Conservation (phyloP, 2,329 filamentous ascomycete genomes). For the Chrysosporium queenslandicum region DNA sequence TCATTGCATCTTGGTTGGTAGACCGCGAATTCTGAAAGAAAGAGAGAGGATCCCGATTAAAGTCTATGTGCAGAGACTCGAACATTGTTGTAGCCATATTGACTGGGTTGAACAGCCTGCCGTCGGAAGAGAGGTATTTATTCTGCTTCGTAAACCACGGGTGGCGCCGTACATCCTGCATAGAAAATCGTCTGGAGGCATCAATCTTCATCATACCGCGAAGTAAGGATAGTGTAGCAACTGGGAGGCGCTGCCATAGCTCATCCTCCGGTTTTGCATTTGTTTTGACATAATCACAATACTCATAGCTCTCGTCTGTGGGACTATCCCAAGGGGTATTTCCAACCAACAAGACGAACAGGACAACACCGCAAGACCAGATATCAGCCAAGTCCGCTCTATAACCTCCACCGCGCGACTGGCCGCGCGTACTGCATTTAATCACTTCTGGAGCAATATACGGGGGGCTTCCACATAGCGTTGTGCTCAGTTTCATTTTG, state of each 20-base stretch:
- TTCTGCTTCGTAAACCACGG: constrained; percentile 90
- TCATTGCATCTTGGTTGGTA: constrained; percentile 51
- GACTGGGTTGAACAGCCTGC: constrained; percentile 66
- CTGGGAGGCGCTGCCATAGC: constrained; percentile 70
- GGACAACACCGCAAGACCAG: constrained; percentile 96
- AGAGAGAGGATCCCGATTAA: constrained; percentile 55
- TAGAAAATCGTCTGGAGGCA: constrained; percentile 63
- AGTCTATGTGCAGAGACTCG: constrained; percentile 79
- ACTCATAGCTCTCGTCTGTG: constrained; percentile 77
- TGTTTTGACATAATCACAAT: constrained; percentile 70
- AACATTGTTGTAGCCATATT: constrained; percentile 91
- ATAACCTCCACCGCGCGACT: constrained; percentile 39
- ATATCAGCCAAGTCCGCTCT: constrained; percentile 73
- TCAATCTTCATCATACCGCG: constrained; percentile 89
- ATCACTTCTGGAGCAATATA: constrained; percentile 94
- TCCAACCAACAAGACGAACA: constrained; percentile 88
- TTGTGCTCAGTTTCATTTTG: constrained; percentile 67
- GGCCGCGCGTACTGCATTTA: constrained; percentile 43
- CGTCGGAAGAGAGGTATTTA: constrained; percentile 61
- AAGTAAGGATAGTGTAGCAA: constrained; percentile 66
- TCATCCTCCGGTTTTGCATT: constrained; percentile 75
- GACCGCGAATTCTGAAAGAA: constrained; percentile 26
- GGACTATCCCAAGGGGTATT: constrained; percentile 98
- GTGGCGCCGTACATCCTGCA: constrained; percentile 76
- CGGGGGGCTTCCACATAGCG: constrained; percentile 88